Base-by-base conservation (phyloP, 352 stramenopile genomes). In the Globisporangium spinosum region DNA sequence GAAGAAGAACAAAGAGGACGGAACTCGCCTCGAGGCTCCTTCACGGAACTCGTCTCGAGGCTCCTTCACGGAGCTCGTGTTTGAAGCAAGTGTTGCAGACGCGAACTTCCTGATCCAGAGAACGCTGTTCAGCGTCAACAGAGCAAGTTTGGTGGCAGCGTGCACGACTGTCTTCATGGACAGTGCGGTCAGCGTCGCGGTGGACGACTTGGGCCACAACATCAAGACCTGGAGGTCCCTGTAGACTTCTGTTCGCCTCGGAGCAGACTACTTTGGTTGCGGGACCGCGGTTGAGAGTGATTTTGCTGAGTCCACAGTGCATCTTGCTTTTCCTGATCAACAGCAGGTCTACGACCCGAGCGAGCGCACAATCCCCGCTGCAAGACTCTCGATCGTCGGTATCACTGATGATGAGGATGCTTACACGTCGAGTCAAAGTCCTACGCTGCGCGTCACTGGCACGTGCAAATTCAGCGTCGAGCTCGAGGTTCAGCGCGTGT, bases 401-500 rank as follows among this genome's bases (percentile, higher is more conserved):
- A 20, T 12, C 12, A 29, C 47, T 35, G 38, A 54, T 20, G 29
- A 2, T 6, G 29, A 54, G n/a, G 32, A 61, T n/a, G 27, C 51
- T 38, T 55, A 27, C n/a, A 22, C 8, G 29, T 62, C 54, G 47
- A 57, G 15, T 38, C 23, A 25, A 35, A 47, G 5, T 17, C 35
- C 15, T 20, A 45, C 35, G 5, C n/a, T 62, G 2, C 65, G 58
- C 7, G 22, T 67, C 20, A 67, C 65, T 13, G 67, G 67, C 5
- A 53, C 54, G 3, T 58, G 67, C 17, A 56, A 43, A 29, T 73
- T 73, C 34, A 22, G 17, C 15, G 43, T 68, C 10, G 45, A 64
- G 4, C 32, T 75, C 25, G 69, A 75, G 22, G 10, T 75, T 3
- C 69, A 75, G 32, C 66, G 59, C 1, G 59, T 75, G 20, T 34